A percentile compares a stretch with the other conserved stretches of the same genome.
phyloP scores from a whole-genome alignment of 768 basidiomycete species.

The Panellus pusillus region DNA sequence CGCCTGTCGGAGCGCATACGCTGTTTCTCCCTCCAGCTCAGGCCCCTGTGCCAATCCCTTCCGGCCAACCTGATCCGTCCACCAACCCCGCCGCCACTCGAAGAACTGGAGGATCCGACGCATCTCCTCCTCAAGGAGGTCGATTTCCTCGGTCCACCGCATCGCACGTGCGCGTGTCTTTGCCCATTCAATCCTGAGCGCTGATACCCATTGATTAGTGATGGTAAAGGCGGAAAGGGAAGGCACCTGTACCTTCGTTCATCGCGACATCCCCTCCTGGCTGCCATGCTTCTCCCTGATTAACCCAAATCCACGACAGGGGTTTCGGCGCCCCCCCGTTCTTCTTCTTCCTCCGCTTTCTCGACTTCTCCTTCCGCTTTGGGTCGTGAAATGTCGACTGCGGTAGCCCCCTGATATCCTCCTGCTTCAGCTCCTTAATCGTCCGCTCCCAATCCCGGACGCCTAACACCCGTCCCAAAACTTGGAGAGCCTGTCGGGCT shows the following conservation, averaged over 20 bases:
- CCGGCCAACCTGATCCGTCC: constrained; percentile 5
- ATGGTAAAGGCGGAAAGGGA: background rate
- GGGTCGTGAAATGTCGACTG: background rate
- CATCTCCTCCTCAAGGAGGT: constrained; percentile 18
- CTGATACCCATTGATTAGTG: background rate
- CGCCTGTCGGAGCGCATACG: constrained; percentile 14
- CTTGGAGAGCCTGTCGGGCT: background rate
- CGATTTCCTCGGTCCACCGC: constrained; percentile 16
- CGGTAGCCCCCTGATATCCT: background rate
- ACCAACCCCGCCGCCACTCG: constrained; percentile 10
- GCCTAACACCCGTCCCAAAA: background rate
- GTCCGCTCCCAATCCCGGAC: background rate
- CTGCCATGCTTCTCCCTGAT: background rate
- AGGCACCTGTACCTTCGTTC: constrained; percentile 3
- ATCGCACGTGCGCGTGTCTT: background rate
- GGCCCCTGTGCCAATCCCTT: background rate
- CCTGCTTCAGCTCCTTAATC: background rate
- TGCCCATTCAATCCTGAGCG: constrained; percentile 6
- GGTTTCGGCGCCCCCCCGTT: background rate
- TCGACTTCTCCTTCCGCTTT: background rate
- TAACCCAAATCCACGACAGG: constrained; percentile 5
- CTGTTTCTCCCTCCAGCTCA: constrained; percentile 10
- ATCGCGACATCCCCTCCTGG: background rate
- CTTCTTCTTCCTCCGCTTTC: background rate
- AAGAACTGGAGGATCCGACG: constrained; percentile 8